Conservation (phyloP, 2,329 filamentous ascomycete species). For the Pestalotiopsis sp. region DNA sequence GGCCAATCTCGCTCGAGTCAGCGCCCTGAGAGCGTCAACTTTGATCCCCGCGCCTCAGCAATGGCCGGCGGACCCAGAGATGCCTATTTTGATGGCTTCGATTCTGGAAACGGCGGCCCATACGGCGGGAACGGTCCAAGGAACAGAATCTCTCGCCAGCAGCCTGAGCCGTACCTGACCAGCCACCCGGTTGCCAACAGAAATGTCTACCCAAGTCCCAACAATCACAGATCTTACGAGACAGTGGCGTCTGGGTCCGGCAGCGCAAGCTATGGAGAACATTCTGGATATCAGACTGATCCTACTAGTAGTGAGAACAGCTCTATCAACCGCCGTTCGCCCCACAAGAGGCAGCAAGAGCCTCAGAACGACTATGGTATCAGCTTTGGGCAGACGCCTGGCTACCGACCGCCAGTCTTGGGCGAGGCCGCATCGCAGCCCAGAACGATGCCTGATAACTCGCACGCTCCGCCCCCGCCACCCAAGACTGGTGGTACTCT, state of each 20-base stretch:
- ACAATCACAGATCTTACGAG: slow-evolving; percentile 82
- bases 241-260: slow-evolving; percentile 76
- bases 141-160: slow-evolving; percentile 44
- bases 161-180: slow-evolving; percentile 49
- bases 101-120: slow-evolving; percentile 28
- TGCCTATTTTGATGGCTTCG: slow-evolving; percentile 45
- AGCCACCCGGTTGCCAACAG: slow-evolving; percentile 42
- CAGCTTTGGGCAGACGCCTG: slow-evolving; percentile 48
- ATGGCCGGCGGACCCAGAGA: slow-evolving; percentile 36
- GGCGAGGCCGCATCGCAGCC: slow-evolving; percentile 20
- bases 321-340: slow-evolving; percentile 76
- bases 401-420: slow-evolving; percentile 46
- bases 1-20: slow-evolving; percentile 43
- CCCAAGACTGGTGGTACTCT: slow-evolving; percentile 30
- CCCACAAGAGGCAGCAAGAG: slow-evolving; percentile 55
- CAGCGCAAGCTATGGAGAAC: slow-evolving; percentile 74
- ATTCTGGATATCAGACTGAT: slow-evolving; percentile 80
- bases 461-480: slow-evolving; percentile 26
- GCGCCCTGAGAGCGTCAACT: slow-evolving; percentile 43
- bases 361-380: slow-evolving; percentile 69
- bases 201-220: slow-evolving; percentile 55
- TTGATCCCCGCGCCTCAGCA: slow-evolving; percentile 38
- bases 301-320: slow-evolving; percentile 89
- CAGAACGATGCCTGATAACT: slow-evolving; percentile 23
- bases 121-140: slow-evolving; percentile 32